Evolutionary conservation across 176 grass and related monocot species (phyloP), one percentile per base, ranked within the genome.

Genomic region (Eleusine indica): DNA sequence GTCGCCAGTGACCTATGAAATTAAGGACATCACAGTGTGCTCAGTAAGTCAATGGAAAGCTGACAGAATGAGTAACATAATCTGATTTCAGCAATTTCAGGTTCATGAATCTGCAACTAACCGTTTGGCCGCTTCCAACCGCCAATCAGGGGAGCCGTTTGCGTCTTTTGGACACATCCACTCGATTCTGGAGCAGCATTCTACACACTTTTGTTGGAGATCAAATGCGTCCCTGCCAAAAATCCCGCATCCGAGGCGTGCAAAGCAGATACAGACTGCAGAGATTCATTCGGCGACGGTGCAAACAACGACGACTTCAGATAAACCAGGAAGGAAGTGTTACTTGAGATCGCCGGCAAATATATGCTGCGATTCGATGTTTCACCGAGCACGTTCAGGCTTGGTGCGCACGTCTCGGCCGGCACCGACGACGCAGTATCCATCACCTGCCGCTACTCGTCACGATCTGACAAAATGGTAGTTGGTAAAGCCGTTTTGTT

Each of bases 321-420:
- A 71, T 7, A 37, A 11, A 68, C 41, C 41, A 19, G 11, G 32
- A 40, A 25, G 25, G 25, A 25, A 42, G 61, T 21, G 48, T 68
- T 82, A 39, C 88, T 68, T 83, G 40, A 39, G 48, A 86, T 86
- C 60, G 66, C 68, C 74, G 83, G 60, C 79, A 79, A 74, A 74
- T 42, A 61, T 10, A n/a, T 47, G 44, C 67, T 54, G n/a, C 68
- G 74, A 90, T 67, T 72, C 48, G 88, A 86, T 35, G 88, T 58
- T 32, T 47, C 66, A 73, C 78, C 73, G 4, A 18, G 19, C 64
- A 2, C 6, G 11, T 3, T 3, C 10, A 32, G 15, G 38, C 68
- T 78, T 79, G 3, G 9, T 56, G 74, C 9, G 43, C 70, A 77
- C 73, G 56, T 70, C 21, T 46, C 9, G 28, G 7, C 9, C 16